A percentile compares a stretch with the other conserved stretches of the same genome.
Conservation (phyloP, 2,329 filamentous ascomycete species). For the Sporothrix luriei region DNA sequence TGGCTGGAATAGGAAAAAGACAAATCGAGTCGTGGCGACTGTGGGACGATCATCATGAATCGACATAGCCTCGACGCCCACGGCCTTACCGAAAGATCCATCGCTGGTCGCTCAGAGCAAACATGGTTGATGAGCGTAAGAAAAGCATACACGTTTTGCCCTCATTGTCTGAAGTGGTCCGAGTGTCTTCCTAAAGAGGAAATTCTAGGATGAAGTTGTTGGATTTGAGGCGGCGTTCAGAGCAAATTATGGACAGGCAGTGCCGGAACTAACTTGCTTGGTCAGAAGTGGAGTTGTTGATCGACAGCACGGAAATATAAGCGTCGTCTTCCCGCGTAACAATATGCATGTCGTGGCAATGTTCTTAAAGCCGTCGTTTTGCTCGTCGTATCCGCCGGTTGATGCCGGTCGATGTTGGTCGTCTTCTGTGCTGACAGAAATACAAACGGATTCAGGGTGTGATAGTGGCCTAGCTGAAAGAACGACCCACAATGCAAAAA, state of each 20-base stretch:
- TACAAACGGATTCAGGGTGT: neutral
- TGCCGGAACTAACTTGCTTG: neutral
- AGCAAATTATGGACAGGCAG: neutral
- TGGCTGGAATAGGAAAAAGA: neutral
- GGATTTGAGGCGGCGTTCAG: no score
- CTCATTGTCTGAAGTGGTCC: neutral
- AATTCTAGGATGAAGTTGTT: neutral
- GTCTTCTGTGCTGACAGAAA: neutral
- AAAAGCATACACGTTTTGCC: neutral
- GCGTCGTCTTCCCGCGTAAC: neutral
- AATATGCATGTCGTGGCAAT: neutral
- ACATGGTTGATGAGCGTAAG: neutral
- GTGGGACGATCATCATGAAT: neutral
- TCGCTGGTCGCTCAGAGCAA: neutral
- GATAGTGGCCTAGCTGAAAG: neutral
- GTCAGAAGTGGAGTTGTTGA: neutral
- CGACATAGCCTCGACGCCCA: neutral
- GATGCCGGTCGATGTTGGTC: neutral
- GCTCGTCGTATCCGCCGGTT: neutral
- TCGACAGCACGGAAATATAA: neutral
- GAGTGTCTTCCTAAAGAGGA: constrained; percentile 23
- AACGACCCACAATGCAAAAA: neutral
- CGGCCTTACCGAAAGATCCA: neutral
- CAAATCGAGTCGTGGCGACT: neutral
- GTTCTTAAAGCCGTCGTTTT: neutral